A percentile compares a stretch with the other conserved stretches of the same genome.
These are phyloP conservation scores for Chaetothyriales sp. DNA, from an alignment of 2,329 filamentous ascomycete genomes.

Conservation along the genomic window DNA sequence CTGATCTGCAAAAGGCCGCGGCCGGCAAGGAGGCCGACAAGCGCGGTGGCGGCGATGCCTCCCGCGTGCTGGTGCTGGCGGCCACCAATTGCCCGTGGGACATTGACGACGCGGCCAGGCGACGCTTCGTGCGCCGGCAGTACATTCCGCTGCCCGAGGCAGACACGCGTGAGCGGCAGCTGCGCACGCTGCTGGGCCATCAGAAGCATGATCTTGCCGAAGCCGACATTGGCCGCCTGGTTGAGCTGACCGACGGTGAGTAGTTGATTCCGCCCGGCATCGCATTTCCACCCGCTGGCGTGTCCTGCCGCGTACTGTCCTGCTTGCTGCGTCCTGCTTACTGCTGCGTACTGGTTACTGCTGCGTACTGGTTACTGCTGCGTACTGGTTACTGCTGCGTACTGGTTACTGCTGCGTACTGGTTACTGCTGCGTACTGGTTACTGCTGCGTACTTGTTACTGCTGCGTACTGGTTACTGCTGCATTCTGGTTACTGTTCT, in stretches of 20 bases:
- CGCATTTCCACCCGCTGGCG: too few species aligned
- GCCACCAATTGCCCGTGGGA: constrained; percentile 96
- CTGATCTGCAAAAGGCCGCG: constrained; percentile 78
- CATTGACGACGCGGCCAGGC: constrained; percentile 85
- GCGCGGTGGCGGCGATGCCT: constrained; percentile 52
- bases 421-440: too few species aligned
- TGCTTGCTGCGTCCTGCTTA: too few species aligned
- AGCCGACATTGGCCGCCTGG: constrained; percentile 57
- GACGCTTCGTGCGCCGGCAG: constrained; percentile 81
- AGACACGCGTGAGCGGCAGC: constrained; percentile 63
- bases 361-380: too few species aligned
- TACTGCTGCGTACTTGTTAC: too few species aligned
- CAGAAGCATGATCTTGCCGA: constrained; percentile 71
- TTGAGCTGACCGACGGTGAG: constrained; percentile 72
- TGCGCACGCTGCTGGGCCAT: constrained; percentile 66
- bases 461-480: neutral
- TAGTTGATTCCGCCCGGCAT: too few species aligned
- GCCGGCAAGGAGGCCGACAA: constrained; percentile 50
- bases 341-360: too few species aligned
- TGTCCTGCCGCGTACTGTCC: too few species aligned
- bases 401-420: too few species aligned
- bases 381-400: too few species aligned
- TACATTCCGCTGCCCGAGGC: constrained; percentile 90
- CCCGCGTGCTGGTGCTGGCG: constrained; percentile 78
- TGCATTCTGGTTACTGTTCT: neutral